phyloP scores from a whole-genome alignment of 352 stramenopile genomes.

The Globisporangium viniferum region DNA sequence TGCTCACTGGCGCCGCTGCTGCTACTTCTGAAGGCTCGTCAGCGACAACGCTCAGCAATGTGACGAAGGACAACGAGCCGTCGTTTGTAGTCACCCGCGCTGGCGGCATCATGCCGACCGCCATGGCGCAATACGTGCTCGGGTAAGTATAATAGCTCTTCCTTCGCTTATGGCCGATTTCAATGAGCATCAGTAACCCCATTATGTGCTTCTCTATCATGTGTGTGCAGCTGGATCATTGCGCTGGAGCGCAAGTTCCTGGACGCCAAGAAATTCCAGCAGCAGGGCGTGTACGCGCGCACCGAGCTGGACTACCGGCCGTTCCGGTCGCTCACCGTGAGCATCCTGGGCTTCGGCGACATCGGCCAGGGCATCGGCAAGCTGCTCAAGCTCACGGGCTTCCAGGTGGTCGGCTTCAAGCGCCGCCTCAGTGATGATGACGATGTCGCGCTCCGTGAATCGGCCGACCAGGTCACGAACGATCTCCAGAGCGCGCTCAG shows the following conservation, averaged over 20 bases:
- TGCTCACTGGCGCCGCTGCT: constrained; percentile 8
- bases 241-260: constrained; percentile 64
- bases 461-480: constrained; percentile 37
- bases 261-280: constrained; percentile 37
- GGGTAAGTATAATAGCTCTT: constrained; percentile 22
- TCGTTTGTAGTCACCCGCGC: constrained; percentile 53
- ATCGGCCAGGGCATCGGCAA: constrained; percentile 59
- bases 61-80: constrained; percentile 13
- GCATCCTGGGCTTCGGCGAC: constrained; percentile 57
- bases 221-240: constrained; percentile 41
- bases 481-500: constrained; percentile 43
- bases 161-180: neutral
- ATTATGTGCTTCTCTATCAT: neutral
- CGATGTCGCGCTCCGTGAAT: constrained; percentile 12
- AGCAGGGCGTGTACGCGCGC: constrained; percentile 34
- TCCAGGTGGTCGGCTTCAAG: constrained; percentile 74
- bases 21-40: neutral
- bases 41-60: constrained; percentile 9
- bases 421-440: constrained; percentile 29
- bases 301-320: constrained; percentile 40
- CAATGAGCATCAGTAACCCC: neutral
- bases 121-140: constrained; percentile 69
- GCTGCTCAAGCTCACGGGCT: constrained; percentile 43
- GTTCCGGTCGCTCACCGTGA: constrained; percentile 43
- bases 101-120: constrained; percentile 48